Percentiles rank a stretch among this genome's conserved stretches.
Evolutionary conservation across 2,329 filamentous ascomycete species (phyloP).

Genomic region (Pleurostoma richardsiae): DNA sequence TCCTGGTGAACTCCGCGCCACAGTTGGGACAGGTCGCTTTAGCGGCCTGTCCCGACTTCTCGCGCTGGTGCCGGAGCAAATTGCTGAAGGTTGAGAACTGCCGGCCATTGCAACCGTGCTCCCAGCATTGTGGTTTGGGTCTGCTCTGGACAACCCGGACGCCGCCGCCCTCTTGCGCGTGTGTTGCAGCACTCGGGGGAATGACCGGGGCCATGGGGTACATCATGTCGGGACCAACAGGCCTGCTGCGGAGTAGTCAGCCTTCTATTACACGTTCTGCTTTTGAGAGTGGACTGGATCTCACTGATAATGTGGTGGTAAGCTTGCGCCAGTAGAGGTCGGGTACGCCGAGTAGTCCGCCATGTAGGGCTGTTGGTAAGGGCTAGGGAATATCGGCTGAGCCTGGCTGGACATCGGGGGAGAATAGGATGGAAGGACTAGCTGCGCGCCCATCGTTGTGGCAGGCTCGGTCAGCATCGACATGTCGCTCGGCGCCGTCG

Average conservation of each 20-base stretch:
- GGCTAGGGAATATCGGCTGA: constrained; percentile 20
- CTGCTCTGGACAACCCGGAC: constrained; percentile 70
- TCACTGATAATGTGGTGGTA: constrained; percentile 25
- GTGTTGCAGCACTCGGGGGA: constrained; percentile 13
- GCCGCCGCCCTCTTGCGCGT: constrained; percentile 35
- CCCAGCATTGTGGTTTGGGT: constrained; percentile 95
- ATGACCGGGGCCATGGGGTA: constrained; percentile 21
- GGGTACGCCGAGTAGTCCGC: constrained; percentile 21
- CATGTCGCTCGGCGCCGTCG: constrained; percentile 43
- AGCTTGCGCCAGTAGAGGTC: constrained; percentile 15
- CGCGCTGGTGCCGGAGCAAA: constrained; percentile 82
- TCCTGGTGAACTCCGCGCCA: constrained; percentile 88
- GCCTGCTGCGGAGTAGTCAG: constrained; percentile 8
- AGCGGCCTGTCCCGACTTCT: constrained; percentile 85
- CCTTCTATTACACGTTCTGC: constrained; percentile 1
- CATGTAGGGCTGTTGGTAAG: constrained; percentile 27
- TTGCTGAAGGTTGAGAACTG: constrained; percentile 98
- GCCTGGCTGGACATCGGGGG: constrained; percentile 37
- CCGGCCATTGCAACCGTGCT: constrained; percentile 92
- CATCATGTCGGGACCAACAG: constrained; percentile 17
- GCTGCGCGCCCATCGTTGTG: constrained; percentile 29
- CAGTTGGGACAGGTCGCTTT: constrained; percentile 90
- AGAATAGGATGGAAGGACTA: constrained; percentile 47
- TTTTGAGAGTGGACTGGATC: constrained; percentile 8
- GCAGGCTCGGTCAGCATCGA: constrained; percentile 44